Percentiles rank a stretch among this genome's conserved stretches.
Evolutionary conservation across 805 yeast species (phyloP).

Genomic region (Geotrichum ghanense): DNA sequence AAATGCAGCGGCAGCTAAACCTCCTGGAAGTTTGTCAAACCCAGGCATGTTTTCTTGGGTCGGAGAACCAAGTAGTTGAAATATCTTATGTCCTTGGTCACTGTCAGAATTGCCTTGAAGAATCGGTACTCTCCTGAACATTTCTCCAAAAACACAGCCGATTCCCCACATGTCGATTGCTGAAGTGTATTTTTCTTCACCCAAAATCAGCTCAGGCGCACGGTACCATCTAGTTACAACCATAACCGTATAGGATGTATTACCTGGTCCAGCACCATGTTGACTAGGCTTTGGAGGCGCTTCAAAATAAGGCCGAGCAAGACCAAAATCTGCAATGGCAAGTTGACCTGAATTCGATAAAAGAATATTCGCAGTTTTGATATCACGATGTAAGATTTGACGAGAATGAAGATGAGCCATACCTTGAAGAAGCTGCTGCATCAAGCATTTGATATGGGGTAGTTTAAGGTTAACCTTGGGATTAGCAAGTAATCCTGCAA

Average conservation of each 20-base stretch:
- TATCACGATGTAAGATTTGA: constrained; percentile 71
- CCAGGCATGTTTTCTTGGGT: constrained; percentile 48
- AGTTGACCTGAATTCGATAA: constrained; percentile 65
- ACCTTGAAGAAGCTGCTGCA: constrained; percentile 70
- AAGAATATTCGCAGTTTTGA: constrained; percentile 91
- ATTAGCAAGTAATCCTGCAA: constrained; percentile 81
- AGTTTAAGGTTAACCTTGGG: constrained; percentile 49
- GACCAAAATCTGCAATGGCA: constrained; percentile 91
- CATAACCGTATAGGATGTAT: constrained; percentile 39
- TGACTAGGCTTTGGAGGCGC: constrained; percentile 37
- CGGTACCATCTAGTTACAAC: constrained; percentile 98
- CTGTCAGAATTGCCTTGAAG: constrained; percentile 75
- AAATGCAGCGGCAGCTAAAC: constrained; percentile 14
- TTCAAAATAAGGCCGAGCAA: constrained; percentile 69
- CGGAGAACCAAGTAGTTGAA: constrained; percentile 77
- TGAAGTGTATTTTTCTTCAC: constrained; percentile 78
- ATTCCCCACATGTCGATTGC: constrained; percentile 98
- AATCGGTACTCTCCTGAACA: constrained; percentile 72
- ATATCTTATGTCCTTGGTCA: constrained; percentile 78
- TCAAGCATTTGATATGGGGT: constrained; percentile 70
- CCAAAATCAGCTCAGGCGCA: constrained; percentile 85
- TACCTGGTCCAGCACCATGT: constrained; percentile 34
- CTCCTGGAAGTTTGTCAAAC: constrained; percentile 42
- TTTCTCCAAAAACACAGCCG: constrained; percentile 92
- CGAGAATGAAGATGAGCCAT: constrained; percentile 64